Base-by-base conservation (phyloP, 1,284 basidiomycete genomes). In the Puccinia horiana region DNA sequence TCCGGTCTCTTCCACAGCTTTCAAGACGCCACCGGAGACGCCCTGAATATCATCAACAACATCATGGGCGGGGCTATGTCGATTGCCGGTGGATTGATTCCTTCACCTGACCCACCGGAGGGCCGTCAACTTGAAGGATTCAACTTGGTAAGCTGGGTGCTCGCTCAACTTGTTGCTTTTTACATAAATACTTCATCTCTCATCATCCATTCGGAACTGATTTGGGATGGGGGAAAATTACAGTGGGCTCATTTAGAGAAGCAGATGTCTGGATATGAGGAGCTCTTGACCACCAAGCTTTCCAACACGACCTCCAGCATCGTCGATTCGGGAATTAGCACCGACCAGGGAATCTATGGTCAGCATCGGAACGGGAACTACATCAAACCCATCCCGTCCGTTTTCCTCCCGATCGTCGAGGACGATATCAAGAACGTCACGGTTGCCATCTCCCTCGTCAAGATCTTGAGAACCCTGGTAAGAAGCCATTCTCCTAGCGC, bases 371-470 rank as follows among this genome's bases (percentile, higher is more conserved):
- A 82, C 47, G 81, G 81, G 35, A 70, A 63, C 18, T 82, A 42
- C 37, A 42, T 82, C 54, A 74, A 82, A 69, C 81, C 81, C 1
- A 29, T 67, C 26, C 37, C 56, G 49, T 47, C 81, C 2, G 69
- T 82, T n/a, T 82, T 65, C 76, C 40, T 76, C 37, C 81, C 81
- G 11, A 49, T 67, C 26, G 26, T 82, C 29, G 61, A 76, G 47
- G 81, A 82, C 76, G 74, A 82, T 69, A 63, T 82, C 26, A 82
- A 82, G 44, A 82, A 82, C 44, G 81, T 76, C 35, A 82, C 81
- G 2, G 69, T 76, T 12, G 81, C 61, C 8, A 54, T 82, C 23
- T 54, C 81, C 37, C 52, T 82, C 12, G 81, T 82, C 18, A 69
- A 76, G 63, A 35, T 76, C 32, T 67, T 82, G 40, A 74, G 74